phyloP scores from a whole-genome alignment of 108 stramenopile genomes.

The Aurantiochytrium sp. region DNA sequence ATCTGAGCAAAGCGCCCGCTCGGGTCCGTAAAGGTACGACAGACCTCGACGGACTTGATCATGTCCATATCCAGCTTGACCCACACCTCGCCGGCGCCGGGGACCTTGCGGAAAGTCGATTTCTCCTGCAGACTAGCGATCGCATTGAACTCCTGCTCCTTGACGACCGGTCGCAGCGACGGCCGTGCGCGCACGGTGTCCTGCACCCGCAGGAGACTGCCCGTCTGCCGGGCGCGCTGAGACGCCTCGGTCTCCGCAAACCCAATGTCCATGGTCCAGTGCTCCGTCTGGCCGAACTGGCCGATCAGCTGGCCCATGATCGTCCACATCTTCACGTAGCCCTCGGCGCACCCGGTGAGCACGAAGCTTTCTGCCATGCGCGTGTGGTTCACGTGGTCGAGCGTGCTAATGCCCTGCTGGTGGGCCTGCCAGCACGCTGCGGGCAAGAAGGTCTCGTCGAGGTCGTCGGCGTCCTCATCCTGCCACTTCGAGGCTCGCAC shows the following conservation, averaged over 20 bases:
- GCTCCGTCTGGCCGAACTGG: slow-evolving; percentile 42
- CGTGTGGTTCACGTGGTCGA: neutral
- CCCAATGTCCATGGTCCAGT: neutral
- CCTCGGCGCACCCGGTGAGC: slow-evolving; percentile 44
- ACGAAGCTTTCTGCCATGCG: slow-evolving; percentile 1
- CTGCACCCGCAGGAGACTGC: neutral
- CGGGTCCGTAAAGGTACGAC: neutral
- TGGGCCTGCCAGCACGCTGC: neutral
- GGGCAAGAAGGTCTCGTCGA: neutral
- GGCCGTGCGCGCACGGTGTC: neutral
- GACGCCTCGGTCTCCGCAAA: neutral
- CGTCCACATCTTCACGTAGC: slow-evolving; percentile 52
- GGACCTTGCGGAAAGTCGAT: neutral
- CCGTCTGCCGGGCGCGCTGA: neutral
- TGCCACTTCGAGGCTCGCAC: too few species aligned
- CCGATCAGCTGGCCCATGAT: slow-evolving; percentile 44
- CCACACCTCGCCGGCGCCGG: neutral
- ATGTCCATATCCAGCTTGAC: neutral
- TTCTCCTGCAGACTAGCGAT: neutral
- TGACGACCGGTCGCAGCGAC: neutral
- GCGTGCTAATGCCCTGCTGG: neutral
- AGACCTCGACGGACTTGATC: neutral
- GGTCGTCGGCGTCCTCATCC: neutral
- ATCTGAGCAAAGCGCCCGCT: neutral
- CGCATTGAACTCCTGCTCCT: neutral